Base-by-base conservation (phyloP, 169 alveolate genomes). In the Plasmodium sp. region DNA sequence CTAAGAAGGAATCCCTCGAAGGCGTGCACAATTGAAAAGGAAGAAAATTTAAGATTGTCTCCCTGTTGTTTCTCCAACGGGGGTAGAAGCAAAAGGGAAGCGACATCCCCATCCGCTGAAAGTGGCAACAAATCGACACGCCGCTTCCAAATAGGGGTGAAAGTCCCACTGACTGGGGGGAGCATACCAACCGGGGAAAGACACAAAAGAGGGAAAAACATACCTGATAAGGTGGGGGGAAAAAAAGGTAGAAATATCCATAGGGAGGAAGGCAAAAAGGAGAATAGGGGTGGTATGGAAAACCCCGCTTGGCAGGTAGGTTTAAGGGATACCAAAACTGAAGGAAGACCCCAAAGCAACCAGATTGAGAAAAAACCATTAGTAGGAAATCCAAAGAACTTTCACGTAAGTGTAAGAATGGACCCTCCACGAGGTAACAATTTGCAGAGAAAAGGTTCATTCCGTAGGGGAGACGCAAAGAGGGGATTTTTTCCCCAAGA, bases 391-490 rank as follows among this genome's bases (percentile, higher is more conserved):
- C 10, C 22, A 43, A 41, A 81, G 3, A 27, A 18, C 33, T 34
- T 81, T 41, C 83, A 39, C 27, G 41, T 81, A 39, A 43, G 31
- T 45, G 12, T 81, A 18, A 81, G 36, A n/a, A 81, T 81, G 85
- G 67, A 81, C 36, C 12, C 27, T 16, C 3, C 36, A 5, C 54
- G 39, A 81, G 85, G 67, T 12, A 81, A 81, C 34, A 5, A 48
- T 43, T 81, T n/a, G 72, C 85, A 81, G 14, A 45, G 85, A 81
- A 81, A 81, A 43, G 85, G 74, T 43, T 5, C 39, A 41, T 81
- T 45, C 36, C 45, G 33, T 81, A 81, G 58, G 43, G 39, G n/a
- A 27, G 6, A 81, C 34, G n/a, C n/a, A 2, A n/a, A 27, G 33
- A 39, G 67, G 72, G 41, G 16, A 18, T 2, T 27, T 16, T 5